Conservation (phyloP, 169 alveolate species). For the Besnoitia besnoiti region DNA sequence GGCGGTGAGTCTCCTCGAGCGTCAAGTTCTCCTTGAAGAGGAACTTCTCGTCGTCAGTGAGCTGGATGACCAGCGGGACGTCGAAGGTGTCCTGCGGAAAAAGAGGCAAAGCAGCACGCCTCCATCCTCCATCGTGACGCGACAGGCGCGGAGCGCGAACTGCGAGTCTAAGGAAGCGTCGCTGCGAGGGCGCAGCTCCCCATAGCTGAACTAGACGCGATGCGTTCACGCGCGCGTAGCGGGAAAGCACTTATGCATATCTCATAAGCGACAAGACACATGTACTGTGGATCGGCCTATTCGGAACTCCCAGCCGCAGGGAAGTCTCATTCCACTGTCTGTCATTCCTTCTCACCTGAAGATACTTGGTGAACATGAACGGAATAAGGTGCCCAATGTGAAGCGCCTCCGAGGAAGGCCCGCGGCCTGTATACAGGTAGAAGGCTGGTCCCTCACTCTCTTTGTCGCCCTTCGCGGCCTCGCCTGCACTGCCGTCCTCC, state of each 20-base stretch:
- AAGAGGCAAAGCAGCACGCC: neutral
- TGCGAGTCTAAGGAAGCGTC: too few species aligned
- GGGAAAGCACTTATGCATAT: too few species aligned
- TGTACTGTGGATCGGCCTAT: too few species aligned
- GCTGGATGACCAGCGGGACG: slow-evolving; percentile 98
- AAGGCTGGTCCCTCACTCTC: neutral
- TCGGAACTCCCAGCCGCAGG: too few species aligned
- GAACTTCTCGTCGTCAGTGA: slow-evolving; percentile 99
- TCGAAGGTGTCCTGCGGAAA: slow-evolving; percentile 91
- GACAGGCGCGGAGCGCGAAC: too few species aligned
- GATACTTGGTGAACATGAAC: slow-evolving; percentile 96
- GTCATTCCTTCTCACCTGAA: slow-evolving; percentile 79
- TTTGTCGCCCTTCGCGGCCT: neutral
- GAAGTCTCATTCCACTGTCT: too few species aligned
- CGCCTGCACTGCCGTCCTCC: neutral
- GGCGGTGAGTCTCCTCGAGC: slow-evolving; percentile 60
- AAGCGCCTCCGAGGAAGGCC: slow-evolving; percentile 98
- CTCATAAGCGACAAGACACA: too few species aligned
- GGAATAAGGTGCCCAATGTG: slow-evolving; percentile 98
- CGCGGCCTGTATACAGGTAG: slow-evolving; percentile 85
- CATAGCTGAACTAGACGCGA: too few species aligned
- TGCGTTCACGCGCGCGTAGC: too few species aligned
- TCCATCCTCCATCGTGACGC: too few species aligned
- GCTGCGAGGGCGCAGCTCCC: too few species aligned
- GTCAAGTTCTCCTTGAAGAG: slow-evolving; percentile 89